phyloP scores from a whole-genome alignment of 2,329 filamentous ascomycete species.

The Fusarium sp. region DNA sequence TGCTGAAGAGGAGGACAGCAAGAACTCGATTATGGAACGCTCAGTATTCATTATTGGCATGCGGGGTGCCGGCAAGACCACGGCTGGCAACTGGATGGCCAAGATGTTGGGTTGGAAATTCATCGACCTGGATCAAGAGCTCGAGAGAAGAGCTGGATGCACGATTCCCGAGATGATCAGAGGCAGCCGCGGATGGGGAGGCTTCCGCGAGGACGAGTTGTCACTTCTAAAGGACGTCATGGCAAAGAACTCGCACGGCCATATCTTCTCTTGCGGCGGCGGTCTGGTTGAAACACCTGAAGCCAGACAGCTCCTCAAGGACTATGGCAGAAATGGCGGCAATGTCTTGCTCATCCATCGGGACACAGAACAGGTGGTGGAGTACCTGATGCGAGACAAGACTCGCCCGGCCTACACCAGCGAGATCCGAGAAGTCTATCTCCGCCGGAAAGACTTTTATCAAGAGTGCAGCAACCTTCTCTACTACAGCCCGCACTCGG shows the following conservation, averaged over 20 bases:
- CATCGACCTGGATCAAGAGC: constrained; percentile 86
- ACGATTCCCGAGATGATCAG: constrained; percentile 89
- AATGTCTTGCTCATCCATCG: constrained; percentile 89
- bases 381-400: constrained; percentile 89
- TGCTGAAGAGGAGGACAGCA: constrained; percentile 20
- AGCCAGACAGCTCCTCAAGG: constrained; percentile 78
- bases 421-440: constrained; percentile 91
- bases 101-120: constrained; percentile 80
- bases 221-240: constrained; percentile 78
- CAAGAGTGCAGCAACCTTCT: constrained; percentile 93
- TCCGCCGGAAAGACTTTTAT: constrained; percentile 89
- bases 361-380: constrained; percentile 86
- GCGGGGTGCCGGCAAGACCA: constrained; percentile 97
- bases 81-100: constrained; percentile 87
- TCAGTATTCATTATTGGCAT: constrained; percentile 97
- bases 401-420: constrained; percentile 92
- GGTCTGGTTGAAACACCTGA: constrained; percentile 89
- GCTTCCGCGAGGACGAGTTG: constrained; percentile 84
- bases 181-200: constrained; percentile 80
- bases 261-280: constrained; percentile 94
- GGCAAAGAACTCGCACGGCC: constrained; percentile 76
- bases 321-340: constrained; percentile 80
- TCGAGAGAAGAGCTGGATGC: constrained; percentile 78
- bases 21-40: constrained; percentile 51
- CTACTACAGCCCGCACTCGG: constrained; percentile 82